Evolutionary conservation across 129 eudicot species (phyloP).

Genomic region (Tanacetum coccineum): DNA sequence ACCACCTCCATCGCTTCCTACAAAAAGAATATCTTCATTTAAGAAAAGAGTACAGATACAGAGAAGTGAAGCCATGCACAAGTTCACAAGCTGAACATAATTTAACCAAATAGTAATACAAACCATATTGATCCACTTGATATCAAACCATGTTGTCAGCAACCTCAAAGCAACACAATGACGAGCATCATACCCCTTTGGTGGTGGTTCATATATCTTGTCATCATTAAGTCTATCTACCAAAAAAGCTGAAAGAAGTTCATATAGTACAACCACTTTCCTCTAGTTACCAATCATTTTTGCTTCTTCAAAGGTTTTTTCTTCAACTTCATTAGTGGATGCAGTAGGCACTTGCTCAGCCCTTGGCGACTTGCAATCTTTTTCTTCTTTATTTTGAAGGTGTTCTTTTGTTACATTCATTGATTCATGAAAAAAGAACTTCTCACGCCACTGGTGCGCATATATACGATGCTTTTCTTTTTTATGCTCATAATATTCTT

Average conservation of each 20-base stretch:
- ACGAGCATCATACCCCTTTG: constrained; percentile 86
- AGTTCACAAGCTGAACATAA: no score
- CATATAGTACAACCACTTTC: constrained; percentile 77
- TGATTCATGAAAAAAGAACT: constrained; percentile 40
- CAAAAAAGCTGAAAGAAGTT: constrained; percentile 89
- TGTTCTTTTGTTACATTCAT: constrained; percentile 32
- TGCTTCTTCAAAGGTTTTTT: constrained; percentile 66
- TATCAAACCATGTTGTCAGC: constrained; percentile 83
- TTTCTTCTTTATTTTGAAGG: constrained; percentile 40
- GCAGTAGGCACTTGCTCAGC: constrained; percentile 34
- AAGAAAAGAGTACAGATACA: background rate
- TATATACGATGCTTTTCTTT: constrained; percentile 70
- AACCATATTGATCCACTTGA: constrained; percentile 88
- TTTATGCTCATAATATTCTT: constrained; percentile 38
- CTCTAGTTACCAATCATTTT: constrained; percentile 51
- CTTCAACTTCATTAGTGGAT: constrained; percentile 38
- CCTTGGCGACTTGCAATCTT: constrained; percentile 26
- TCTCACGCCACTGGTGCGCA: constrained; percentile 67
- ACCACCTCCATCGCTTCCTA: constrained; percentile 88
- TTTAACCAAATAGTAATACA: background rate
- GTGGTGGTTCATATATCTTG: constrained; percentile 42
- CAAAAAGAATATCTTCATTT: constrained; percentile 10
- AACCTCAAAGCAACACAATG: constrained; percentile 95
- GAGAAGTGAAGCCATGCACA: background rate
- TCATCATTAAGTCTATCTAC: constrained; percentile 50